phyloP scores from a whole-genome alignment of 129 eudicot species.

The Flaveria brownii region DNA sequence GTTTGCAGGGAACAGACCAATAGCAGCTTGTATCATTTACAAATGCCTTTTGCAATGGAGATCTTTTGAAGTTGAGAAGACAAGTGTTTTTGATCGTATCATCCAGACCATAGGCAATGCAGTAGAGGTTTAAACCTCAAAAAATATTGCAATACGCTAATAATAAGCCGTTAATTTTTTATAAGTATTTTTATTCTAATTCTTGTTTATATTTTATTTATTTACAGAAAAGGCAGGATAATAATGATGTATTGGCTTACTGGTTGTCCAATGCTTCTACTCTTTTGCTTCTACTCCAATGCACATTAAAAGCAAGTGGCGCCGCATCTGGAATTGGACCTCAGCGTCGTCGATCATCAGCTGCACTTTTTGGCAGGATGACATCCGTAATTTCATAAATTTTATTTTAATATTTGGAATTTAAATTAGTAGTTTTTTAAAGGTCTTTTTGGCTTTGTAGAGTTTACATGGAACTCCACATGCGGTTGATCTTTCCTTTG shows the following conservation, averaged over 20 bases:
- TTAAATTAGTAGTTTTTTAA: background rate
- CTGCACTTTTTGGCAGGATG: constrained; percentile 86
- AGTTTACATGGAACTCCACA: constrained; percentile 86
- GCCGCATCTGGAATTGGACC: constrained; percentile 70
- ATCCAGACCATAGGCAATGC: constrained; percentile 90
- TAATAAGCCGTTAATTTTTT: background rate
- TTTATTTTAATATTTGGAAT: constrained; percentile 21
- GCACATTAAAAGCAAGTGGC: constrained; percentile 90
- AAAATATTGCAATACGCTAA: background rate
- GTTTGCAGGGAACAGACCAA: constrained; percentile 75
- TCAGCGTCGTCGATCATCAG: constrained; percentile 86
- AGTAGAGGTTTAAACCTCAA: constrained; percentile 61
- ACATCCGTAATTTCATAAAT: constrained; percentile 44
- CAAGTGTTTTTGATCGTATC: constrained; percentile 81
- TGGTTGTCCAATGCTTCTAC: constrained; percentile 97
- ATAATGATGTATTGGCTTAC: constrained; percentile 80
- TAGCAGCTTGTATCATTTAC: constrained; percentile 87
- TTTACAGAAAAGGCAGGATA: constrained; percentile 68
- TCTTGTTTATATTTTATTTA: constrained; percentile 15
- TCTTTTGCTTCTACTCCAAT: constrained; percentile 82
- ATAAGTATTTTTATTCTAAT: constrained; percentile 12
- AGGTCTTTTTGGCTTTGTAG: constrained; percentile 37
- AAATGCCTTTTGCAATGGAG: constrained; percentile 97
- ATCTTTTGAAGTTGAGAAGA: constrained; percentile 95
- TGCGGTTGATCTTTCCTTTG: constrained; percentile 67